Conservation (phyloP, 1,139 yeast species). For the Arxiozyma telluris region DNA sequence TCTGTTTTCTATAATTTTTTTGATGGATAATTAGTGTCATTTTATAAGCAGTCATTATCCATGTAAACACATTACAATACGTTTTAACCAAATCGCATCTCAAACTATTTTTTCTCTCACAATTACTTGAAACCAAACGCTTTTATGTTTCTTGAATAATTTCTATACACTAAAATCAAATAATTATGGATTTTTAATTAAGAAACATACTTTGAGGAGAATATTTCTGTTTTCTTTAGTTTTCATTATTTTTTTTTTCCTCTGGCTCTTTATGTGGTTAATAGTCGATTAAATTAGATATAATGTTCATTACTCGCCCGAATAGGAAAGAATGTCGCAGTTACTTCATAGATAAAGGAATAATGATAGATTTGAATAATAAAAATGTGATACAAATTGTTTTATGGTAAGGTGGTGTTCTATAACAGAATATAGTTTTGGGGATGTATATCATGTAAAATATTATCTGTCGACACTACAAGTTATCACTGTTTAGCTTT, state of each 20-base stretch:
- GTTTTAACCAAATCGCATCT: too few relatives aligned
- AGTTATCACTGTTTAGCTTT: not conserved
- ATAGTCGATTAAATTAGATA: not conserved
- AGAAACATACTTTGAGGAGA: not conserved
- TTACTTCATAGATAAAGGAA: too few relatives aligned
- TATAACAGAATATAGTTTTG: not conserved
- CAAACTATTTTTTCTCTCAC: too few relatives aligned
- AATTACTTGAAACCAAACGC: not conserved
- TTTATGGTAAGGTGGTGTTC: not conserved
- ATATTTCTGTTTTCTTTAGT: not conserved
- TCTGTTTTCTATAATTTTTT: too few relatives aligned
- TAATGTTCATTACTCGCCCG: slow-evolving; percentile 1
- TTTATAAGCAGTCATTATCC: not conserved
- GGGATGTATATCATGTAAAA: not conserved
- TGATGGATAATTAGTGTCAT: too few relatives aligned
- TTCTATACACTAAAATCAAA: too few relatives aligned
- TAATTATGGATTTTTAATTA: too few relatives aligned
- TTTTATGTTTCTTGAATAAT: not conserved
- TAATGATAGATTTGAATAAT: not conserved
- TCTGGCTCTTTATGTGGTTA: not conserved
- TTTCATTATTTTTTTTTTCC: not conserved
- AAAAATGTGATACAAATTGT: not conserved
- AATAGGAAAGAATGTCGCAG: not conserved
- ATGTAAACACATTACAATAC: too few relatives aligned
- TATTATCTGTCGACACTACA: too few relatives aligned